These are phyloP conservation scores for sorghum (Sorghum bicolor) DNA, from an alignment of 176 grass and related monocot genomes.

Conservation along the genomic window Sorghum_bicolor_NCBIv3 NC_012873.2:51653001-51653500, in stretches of 20 bases:
- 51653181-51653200: not conserved
- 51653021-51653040: not conserved
- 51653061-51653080: not conserved
- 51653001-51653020: not conserved
- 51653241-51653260: constrained; percentile 22
- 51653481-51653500: not conserved
- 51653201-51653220: not conserved
- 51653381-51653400: constrained; percentile 28
- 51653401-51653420: constrained; percentile 1
- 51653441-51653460: constrained; percentile 21
- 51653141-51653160: constrained; percentile 3
- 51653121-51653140: not conserved
- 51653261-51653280: not conserved
- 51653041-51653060: constrained; percentile 2
- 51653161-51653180: constrained; percentile 19
- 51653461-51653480: constrained; percentile 1
- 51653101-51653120: constrained; percentile 6
- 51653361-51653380: not conserved
- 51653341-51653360: constrained; percentile 17
- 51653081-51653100: not conserved
- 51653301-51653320: not conserved
- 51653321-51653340: constrained; percentile 2
- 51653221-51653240: not conserved
- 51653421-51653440: constrained; percentile 64
- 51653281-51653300: not conserved